Evolutionary conservation across 306 rosid species (phyloP).

Genomic region (Hippophae gyantsensis): DNA sequence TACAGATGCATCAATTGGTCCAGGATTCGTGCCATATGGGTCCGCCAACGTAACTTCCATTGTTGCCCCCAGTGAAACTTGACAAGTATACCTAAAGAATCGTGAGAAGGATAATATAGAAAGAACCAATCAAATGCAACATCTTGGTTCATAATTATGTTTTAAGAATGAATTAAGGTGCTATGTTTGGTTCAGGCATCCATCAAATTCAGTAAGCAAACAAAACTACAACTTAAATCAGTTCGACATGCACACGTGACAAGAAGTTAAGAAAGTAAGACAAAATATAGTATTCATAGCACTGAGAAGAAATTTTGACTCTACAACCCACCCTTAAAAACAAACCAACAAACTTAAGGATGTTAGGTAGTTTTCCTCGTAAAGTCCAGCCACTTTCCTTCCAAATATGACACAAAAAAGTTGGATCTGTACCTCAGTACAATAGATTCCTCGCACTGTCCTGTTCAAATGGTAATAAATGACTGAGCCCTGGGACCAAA

Average conservation of each 20-base stretch:
- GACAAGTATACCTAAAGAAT: slow-evolving; percentile 8
- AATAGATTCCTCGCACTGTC: no score
- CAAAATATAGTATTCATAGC: not conserved
- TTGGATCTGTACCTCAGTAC: no score
- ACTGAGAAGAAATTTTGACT: no score
- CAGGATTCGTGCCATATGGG: slow-evolving; percentile 56
- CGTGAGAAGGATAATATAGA: slow-evolving; percentile 10
- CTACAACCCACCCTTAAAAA: no score
- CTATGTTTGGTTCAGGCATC: not conserved
- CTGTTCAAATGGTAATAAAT: no score
- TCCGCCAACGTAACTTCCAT: slow-evolving; percentile 67
- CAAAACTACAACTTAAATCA: slow-evolving; percentile 7
- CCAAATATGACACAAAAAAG: no score
- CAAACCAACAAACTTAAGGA: no score
- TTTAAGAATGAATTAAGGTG: not conserved
- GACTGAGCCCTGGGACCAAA: no score
- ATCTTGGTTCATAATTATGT: slow-evolving; percentile 1
- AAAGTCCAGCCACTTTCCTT: no score
- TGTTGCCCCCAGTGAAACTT: slow-evolving; percentile 19
- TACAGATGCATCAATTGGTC: slow-evolving; percentile 15
- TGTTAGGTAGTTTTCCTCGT: no score
- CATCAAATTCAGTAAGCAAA: slow-evolving; percentile 3
- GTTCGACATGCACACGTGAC: not conserved
- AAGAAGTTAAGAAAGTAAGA: not conserved
- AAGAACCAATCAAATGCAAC: slow-evolving; percentile 10